These are phyloP conservation scores for Opeltia flavorubescens DNA, from an alignment of 495 filamentous ascomycete species.

Conservation along the genomic window DNA sequence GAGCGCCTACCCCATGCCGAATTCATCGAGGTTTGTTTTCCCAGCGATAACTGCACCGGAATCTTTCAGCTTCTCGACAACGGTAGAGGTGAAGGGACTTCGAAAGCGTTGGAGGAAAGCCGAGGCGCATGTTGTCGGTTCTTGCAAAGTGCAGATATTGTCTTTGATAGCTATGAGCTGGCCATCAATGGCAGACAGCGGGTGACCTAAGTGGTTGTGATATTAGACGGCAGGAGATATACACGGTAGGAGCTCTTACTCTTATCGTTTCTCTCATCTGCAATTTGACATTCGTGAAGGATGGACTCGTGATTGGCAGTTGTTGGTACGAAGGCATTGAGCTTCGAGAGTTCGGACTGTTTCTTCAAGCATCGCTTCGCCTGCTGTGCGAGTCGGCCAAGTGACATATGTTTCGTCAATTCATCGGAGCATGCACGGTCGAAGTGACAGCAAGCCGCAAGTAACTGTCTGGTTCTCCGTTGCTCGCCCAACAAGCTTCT, in stretches of 20 bases:
- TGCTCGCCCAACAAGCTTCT: not conserved
- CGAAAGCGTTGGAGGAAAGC: slow-evolving; percentile 51
- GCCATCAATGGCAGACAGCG: slow-evolving; percentile 26
- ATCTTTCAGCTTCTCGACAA: slow-evolving; percentile 49
- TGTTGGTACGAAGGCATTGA: slow-evolving; percentile 35
- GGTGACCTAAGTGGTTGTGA: not conserved
- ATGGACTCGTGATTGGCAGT: slow-evolving; percentile 22
- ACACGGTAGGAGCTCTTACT: slow-evolving; percentile 14
- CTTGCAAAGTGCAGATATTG: slow-evolving; percentile 62
- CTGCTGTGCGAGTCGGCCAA: slow-evolving; percentile 10
- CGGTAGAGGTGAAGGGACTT: slow-evolving; percentile 75
- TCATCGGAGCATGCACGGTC: not conserved
- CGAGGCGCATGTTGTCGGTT: slow-evolving; percentile 73
- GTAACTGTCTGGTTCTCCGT: not conserved
- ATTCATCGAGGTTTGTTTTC: slow-evolving; percentile 93
- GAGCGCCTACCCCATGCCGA: slow-evolving; percentile 67
- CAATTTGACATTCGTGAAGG: slow-evolving; percentile 23
- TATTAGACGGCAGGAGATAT: not conserved
- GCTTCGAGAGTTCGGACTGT: slow-evolving; percentile 23
- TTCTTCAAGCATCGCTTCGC: slow-evolving; percentile 35
- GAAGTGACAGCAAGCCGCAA: not conserved
- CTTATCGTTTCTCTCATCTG: slow-evolving; percentile 25
- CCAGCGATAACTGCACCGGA: slow-evolving; percentile 54
- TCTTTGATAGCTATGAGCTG: slow-evolving; percentile 70
- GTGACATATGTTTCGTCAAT: not conserved